phyloP scores from a whole-genome alignment of 1,284 basidiomycete species.

The Fistulinella staudtii region DNA sequence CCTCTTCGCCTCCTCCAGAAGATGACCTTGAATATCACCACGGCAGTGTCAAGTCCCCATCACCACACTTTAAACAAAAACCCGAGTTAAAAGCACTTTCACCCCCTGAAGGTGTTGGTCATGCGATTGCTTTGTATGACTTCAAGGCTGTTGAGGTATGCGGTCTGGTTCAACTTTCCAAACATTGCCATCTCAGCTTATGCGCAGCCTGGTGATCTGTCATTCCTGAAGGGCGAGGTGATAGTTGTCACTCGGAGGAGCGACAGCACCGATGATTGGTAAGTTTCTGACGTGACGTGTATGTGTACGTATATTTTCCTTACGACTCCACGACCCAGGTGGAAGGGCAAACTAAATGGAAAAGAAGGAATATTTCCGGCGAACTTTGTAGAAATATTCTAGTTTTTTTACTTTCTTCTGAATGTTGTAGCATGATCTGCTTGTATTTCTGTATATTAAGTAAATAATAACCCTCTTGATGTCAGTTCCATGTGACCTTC shows the following conservation, averaged over 20 bases:
- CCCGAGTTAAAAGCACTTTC: conserved; percentile 48
- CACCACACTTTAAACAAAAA: conserved; percentile 43
- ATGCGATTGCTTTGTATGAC: conserved; percentile 78
- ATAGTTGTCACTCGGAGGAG: conserved; percentile 75
- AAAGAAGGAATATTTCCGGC: conserved; percentile 58
- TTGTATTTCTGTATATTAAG: no score
- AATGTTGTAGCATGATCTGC: conserved; percentile 6
- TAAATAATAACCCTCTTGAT: no score
- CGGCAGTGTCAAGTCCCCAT: conserved; percentile 6
- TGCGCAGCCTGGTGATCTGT: conserved; percentile 71
- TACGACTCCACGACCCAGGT: conserved; percentile 46
- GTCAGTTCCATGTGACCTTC: no score
- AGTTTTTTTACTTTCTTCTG: conserved; percentile 1
- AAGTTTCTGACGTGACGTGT: conserved; percentile 15
- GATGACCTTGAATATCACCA: conserved; percentile 14
- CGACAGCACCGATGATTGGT: conserved; percentile 79
- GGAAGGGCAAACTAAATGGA: conserved; percentile 56
- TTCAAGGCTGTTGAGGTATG: conserved; percentile 69
- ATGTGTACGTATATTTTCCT: background rate
- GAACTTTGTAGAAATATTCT: conserved; percentile 60
- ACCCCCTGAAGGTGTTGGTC: conserved; percentile 57
- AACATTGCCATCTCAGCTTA: conserved; percentile 4
- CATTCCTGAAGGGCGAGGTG: conserved; percentile 81
- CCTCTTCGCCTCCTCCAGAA: conserved; percentile 19
- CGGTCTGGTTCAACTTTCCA: conserved; percentile 5